Conservation (phyloP, 2,329 filamentous ascomycete species). For the Apiospora marii region DNA sequence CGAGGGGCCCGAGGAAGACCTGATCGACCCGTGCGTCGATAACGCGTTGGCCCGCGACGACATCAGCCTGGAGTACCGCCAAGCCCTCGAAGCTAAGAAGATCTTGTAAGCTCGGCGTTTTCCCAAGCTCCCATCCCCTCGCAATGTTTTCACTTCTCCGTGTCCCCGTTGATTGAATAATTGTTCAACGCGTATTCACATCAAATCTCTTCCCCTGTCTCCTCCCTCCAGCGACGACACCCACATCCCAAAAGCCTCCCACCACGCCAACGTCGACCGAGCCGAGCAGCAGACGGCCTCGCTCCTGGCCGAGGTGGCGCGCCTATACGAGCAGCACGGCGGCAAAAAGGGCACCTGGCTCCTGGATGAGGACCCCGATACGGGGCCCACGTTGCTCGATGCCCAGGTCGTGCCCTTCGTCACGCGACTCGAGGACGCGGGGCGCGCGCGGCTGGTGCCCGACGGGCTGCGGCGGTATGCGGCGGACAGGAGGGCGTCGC, state of each 20-base stretch:
- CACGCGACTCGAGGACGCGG: constrained; percentile 20
- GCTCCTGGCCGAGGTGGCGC: constrained; percentile 6
- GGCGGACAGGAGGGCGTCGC: background rate
- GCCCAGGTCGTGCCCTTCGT: constrained; percentile 26
- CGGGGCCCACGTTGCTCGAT: constrained; percentile 25
- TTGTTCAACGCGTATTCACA: background rate
- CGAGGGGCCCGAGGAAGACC: constrained; percentile 17
- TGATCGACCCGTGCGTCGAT: background rate
- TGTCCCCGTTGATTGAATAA: background rate
- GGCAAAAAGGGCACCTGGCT: background rate
- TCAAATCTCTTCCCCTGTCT: background rate
- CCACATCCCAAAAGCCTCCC: constrained; percentile 9
- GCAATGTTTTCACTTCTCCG: background rate
- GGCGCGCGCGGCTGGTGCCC: constrained; percentile 18
- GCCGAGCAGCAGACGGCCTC: constrained; percentile 18
- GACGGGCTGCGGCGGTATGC: constrained; percentile 19
- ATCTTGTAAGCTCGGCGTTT: constrained; percentile 15
- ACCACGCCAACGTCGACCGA: constrained; percentile 18
- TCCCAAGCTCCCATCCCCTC: background rate
- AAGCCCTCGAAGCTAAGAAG: constrained; percentile 25
- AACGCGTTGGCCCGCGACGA: constrained; percentile 22
- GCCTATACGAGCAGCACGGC: background rate
- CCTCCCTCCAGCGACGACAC: constrained; percentile 17
- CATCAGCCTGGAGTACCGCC: constrained; percentile 17
- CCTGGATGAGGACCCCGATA: constrained; percentile 2